Conservation (phyloP, 345 rosid genomes). For the Rhizophora mangle region DNA sequence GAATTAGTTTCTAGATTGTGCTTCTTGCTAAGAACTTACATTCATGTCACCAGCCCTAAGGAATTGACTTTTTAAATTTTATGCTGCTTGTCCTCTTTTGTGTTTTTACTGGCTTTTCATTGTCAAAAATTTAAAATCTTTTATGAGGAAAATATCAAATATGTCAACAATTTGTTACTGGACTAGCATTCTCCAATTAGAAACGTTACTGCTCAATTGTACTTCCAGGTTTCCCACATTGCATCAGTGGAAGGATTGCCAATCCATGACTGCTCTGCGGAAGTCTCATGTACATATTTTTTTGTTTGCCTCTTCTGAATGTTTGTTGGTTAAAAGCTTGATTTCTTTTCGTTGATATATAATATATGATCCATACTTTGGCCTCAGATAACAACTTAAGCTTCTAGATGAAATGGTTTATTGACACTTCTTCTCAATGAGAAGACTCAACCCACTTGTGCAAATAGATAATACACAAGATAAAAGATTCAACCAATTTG, state of each 20-base stretch:
- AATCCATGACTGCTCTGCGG: slow-evolving; percentile 55
- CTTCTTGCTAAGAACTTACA: neutral
- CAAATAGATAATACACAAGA: neutral
- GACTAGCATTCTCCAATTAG: neutral
- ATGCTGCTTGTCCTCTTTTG: too few relatives aligned
- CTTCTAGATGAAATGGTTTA: too few relatives aligned
- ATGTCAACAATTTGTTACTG: neutral
- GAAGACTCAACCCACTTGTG: neutral
- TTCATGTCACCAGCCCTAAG: too few relatives aligned
- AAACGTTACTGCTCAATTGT: slow-evolving; percentile 9
- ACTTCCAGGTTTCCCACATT: slow-evolving; percentile 69
- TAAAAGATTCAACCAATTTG: neutral
- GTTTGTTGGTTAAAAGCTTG: neutral
- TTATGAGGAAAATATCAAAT: neutral
- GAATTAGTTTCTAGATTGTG: neutral
- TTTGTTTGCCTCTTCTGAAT: slow-evolving; percentile 12
- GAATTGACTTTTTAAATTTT: too few relatives aligned
- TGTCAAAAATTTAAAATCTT: neutral
- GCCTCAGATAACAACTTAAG: too few relatives aligned
- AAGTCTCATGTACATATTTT: slow-evolving; percentile 55
- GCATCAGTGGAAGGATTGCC: slow-evolving; percentile 72
- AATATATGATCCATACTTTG: too few relatives aligned
- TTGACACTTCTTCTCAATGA: neutral
- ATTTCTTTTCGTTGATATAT: neutral
- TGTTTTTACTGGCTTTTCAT: too few relatives aligned